Percentiles rank a stretch among this genome's conserved stretches.
phyloP scores from a whole-genome alignment of 768 basidiomycete genomes.

The Amanita subjunquillea region DNA sequence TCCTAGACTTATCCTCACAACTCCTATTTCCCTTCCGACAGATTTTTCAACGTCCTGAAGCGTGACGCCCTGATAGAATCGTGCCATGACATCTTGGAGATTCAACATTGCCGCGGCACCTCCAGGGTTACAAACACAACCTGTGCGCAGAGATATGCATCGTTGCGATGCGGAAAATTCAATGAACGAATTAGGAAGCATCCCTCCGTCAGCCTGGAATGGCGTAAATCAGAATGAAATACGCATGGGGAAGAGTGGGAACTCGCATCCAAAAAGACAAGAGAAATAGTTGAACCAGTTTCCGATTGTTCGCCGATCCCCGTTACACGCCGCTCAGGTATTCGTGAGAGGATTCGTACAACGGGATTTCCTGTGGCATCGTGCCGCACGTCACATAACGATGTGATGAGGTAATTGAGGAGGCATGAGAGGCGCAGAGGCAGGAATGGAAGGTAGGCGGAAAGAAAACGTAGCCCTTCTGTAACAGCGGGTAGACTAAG shows the following conservation, averaged over 20 bases:
- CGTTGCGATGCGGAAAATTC: slow-evolving; percentile 55
- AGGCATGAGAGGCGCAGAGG: slow-evolving; percentile 67
- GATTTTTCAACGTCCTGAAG: slow-evolving; percentile 48
- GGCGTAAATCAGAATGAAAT: not conserved
- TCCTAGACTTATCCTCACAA: slow-evolving; percentile 70
- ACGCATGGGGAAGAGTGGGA: not conserved
- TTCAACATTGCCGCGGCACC: slow-evolving; percentile 66
- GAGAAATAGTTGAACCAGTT: slow-evolving; percentile 50
- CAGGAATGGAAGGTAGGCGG: slow-evolving; percentile 71
- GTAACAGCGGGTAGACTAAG: slow-evolving; percentile 69
- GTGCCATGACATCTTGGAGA: slow-evolving; percentile 53
- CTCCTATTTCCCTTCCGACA: slow-evolving; percentile 62
- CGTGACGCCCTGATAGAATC: slow-evolving; percentile 47
- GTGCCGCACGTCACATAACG: slow-evolving; percentile 50
- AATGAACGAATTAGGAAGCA: slow-evolving; percentile 65
- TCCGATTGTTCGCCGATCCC: slow-evolving; percentile 58
- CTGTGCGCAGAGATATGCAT: slow-evolving; percentile 69
- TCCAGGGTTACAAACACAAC: slow-evolving; percentile 86
- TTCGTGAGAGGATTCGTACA: slow-evolving; percentile 56
- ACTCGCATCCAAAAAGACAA: slow-evolving; percentile 57
- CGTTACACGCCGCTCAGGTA: slow-evolving; percentile 41
- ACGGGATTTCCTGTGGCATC: slow-evolving; percentile 49
- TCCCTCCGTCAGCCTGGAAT: slow-evolving; percentile 49
- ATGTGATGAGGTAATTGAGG: slow-evolving; percentile 46
- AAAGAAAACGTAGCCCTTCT: slow-evolving; percentile 66